phyloP scores from a whole-genome alignment of 306 rosid genomes.

The Prunus dulcis region DNA sequence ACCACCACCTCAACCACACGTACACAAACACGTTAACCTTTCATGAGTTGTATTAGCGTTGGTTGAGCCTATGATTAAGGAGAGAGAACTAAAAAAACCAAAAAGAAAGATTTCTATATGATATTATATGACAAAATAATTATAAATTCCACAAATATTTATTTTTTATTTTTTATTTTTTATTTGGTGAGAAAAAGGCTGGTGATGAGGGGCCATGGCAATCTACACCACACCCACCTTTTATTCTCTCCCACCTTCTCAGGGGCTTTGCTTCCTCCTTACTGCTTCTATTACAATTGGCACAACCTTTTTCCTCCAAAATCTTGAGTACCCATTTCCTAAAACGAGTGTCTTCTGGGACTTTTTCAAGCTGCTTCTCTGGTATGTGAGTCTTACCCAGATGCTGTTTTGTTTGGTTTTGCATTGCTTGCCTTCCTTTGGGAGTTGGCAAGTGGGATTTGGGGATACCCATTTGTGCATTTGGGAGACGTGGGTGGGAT shows the following conservation, averaged over 20 bases:
- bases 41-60: constrained; percentile 35
- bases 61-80: constrained; percentile 46
- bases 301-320: constrained; percentile 29
- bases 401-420: constrained; percentile 25
- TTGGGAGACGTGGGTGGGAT: constrained; percentile 7
- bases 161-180: neutral
- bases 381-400: constrained; percentile 44
- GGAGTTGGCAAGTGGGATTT: constrained; percentile 13
- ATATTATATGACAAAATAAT: neutral
- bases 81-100: constrained; percentile 7
- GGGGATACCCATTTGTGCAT: constrained; percentile 16
- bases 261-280: constrained; percentile 59
- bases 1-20: constrained; percentile 30
- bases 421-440: constrained; percentile 5
- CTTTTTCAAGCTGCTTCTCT: constrained; percentile 26
- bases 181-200: constrained; percentile 34
- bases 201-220: constrained; percentile 71
- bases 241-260: constrained; percentile 39
- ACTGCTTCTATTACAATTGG: constrained; percentile 41
- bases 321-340: constrained; percentile 29
- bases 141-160: neutral
- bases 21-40: constrained; percentile 7
- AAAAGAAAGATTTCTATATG: neutral
- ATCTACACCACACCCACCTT: constrained; percentile 74
- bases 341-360: constrained; percentile 22